phyloP scores from a whole-genome alignment of 371 early-diverging fungal species.

The Rhizopus microsporus region DNA sequence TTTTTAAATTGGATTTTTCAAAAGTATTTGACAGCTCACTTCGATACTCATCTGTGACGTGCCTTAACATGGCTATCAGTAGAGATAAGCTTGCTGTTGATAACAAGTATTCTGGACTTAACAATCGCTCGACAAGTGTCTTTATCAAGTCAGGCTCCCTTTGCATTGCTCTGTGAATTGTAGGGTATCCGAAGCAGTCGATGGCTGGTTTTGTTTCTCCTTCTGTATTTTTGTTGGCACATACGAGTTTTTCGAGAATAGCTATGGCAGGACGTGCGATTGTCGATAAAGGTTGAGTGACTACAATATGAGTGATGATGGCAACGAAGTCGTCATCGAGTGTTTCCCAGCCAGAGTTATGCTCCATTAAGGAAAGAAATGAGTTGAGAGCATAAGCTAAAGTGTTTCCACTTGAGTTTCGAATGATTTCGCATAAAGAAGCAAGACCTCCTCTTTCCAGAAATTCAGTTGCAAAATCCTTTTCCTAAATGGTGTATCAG shows the following conservation, averaged over 20 bases:
- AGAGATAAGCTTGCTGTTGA: constrained; percentile 66
- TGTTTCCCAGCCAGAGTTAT: constrained; percentile 65
- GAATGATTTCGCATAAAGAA: constrained; percentile 63
- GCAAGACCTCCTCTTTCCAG: constrained; percentile 62
- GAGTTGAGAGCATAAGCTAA: constrained; percentile 75
- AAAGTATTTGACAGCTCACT: constrained; percentile 49
- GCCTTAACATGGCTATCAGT: constrained; percentile 63
- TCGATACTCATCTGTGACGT: constrained; percentile 60
- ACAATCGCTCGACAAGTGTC: constrained; percentile 61
- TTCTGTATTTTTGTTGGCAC: constrained; percentile 39
- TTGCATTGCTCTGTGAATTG: constrained; percentile 54
- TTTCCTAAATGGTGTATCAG: constrained; percentile 45
- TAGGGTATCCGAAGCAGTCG: constrained; percentile 24
- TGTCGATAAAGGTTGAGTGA: constrained; percentile 66
- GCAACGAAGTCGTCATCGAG: constrained; percentile 57
- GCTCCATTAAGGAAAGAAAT: constrained; percentile 68
- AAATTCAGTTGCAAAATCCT: constrained; percentile 75
- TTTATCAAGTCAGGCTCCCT: constrained; percentile 55
- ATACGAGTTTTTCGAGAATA: constrained; percentile 65
- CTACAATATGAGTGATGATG: constrained; percentile 60
- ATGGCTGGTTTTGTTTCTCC: constrained; percentile 7
- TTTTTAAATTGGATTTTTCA: constrained; percentile 48
- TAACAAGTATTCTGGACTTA: constrained; percentile 66
- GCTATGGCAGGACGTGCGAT: constrained; percentile 76
- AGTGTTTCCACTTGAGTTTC: constrained; percentile 63